Percentiles rank a stretch among this genome's conserved stretches.
These are phyloP conservation scores for Zymoseptoria pseudotritici DNA, from an alignment of 2,329 filamentous ascomycete species.

Conservation along the genomic window DNA sequence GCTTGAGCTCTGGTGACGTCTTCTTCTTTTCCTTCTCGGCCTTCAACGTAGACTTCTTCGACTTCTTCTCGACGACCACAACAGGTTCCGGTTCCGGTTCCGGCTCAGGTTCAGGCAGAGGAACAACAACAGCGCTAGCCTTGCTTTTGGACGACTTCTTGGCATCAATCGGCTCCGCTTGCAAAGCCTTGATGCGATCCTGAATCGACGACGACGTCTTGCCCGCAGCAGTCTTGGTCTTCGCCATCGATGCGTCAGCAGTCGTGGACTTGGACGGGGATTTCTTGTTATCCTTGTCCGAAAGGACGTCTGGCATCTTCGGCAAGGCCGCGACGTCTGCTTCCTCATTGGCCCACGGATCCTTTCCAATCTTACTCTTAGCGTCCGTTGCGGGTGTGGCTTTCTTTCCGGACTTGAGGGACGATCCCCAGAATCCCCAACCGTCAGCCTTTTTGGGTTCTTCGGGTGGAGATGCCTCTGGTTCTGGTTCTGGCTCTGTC, in stretches of 20 bases:
- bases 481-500: constrained; percentile 4
- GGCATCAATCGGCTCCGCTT: constrained; percentile 32
- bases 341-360: constrained; percentile 36
- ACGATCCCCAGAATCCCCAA: constrained; percentile 40
- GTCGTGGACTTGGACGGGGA: constrained; percentile 25
- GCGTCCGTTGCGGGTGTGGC: constrained; percentile 24
- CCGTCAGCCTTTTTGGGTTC: constrained; percentile 28
- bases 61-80: constrained; percentile 21
- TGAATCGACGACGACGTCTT: constrained; percentile 40
- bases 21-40: constrained; percentile 19
- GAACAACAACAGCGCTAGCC: constrained; percentile 18
- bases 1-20: constrained; percentile 11
- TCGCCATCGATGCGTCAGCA: constrained; percentile 33
- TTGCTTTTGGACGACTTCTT: constrained; percentile 30
- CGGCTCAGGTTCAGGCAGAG: constrained; percentile 27
- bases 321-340: constrained; percentile 28
- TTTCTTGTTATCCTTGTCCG: constrained; percentile 34
- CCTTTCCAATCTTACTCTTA: constrained; percentile 37
- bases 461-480: constrained; percentile 5
- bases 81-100: constrained; percentile 27
- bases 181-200: constrained; percentile 45
- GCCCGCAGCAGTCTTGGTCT: constrained; percentile 37
- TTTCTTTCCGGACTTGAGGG: constrained; percentile 38
- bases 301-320: constrained; percentile 39
- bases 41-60: constrained; percentile 15